Evolutionary conservation across 495 filamentous ascomycete species (phyloP).

Genomic region (Trichoderma erinaceum): DNA sequence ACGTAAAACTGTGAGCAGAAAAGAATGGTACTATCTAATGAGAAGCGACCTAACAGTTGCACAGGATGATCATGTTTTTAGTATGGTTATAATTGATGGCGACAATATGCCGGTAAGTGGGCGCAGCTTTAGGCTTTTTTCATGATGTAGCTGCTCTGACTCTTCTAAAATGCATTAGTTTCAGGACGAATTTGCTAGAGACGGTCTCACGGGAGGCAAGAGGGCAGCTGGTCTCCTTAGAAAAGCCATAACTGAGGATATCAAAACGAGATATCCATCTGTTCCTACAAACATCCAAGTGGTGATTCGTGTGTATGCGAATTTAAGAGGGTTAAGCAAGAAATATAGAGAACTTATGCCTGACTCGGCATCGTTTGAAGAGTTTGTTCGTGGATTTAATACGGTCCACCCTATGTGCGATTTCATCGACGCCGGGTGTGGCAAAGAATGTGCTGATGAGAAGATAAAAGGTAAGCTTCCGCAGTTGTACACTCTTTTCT

Average conservation of each 20-base stretch:
- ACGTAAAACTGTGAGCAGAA: not conserved
- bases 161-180: not conserved
- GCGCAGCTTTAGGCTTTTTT: not conserved
- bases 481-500: not conserved
- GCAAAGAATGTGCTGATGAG: conserved; percentile 31
- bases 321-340: conserved; percentile 27
- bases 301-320: conserved; percentile 29
- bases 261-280: conserved; percentile 4
- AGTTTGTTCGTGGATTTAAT: conserved; percentile 32
- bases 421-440: conserved; percentile 31
- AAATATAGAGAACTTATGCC: conserved; percentile 20
- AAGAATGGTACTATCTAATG: not conserved
- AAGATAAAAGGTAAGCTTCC: conserved; percentile 16
- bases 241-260: conserved; percentile 12
- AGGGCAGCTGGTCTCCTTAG: conserved; percentile 13
- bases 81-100: conserved; percentile 16
- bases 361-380: conserved; percentile 11
- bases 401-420: conserved; percentile 27
- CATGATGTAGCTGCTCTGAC: not conserved
- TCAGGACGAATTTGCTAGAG: conserved; percentile 6
- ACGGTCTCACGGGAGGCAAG: conserved; percentile 14
- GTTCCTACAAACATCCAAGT: conserved; percentile 17
- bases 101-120: conserved; percentile 15
- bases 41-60: not conserved
- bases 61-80: conserved; percentile 12